A percentile compares a stretch with the other conserved stretches of the same genome.
Evolutionary conservation across 2,329 filamentous ascomycete species (phyloP).

Genomic region (Fusarium zealandicum): DNA sequence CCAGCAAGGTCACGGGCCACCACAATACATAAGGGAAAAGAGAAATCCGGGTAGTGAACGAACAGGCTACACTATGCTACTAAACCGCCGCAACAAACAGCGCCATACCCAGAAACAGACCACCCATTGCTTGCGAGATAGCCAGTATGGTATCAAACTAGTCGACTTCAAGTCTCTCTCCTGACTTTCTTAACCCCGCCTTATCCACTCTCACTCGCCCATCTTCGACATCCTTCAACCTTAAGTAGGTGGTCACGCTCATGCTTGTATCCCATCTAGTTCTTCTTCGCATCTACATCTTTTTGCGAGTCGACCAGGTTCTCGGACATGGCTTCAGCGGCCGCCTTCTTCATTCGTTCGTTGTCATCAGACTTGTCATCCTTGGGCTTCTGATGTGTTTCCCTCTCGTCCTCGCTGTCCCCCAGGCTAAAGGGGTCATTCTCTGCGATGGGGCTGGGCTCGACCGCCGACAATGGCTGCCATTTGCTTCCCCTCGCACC

Average conservation of each 20-base stretch:
- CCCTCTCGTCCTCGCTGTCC: constrained; percentile 93
- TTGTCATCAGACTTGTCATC: constrained; percentile 62
- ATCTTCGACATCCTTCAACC: not conserved
- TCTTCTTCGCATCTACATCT: constrained; percentile 46
- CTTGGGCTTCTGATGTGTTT: constrained; percentile 61
- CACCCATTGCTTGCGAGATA: constrained; percentile 13
- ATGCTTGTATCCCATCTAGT: constrained; percentile 28
- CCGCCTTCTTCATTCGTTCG: constrained; percentile 71
- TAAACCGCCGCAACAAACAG: constrained; percentile 18
- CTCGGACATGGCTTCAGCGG: constrained; percentile 67
- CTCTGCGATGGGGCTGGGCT: constrained; percentile 83
- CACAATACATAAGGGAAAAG: constrained; percentile 2
- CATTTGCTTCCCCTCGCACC: constrained; percentile 86
- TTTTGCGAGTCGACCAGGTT: constrained; percentile 55
- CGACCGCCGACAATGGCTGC: constrained; percentile 86
- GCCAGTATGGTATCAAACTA: constrained; percentile 13
- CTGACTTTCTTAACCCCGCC: constrained; percentile 4
- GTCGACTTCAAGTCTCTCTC: constrained; percentile 12
- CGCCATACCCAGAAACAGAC: constrained; percentile 22
- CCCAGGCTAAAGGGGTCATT: constrained; percentile 97
- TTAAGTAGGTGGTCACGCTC: not conserved
- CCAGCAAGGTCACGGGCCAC: not conserved
- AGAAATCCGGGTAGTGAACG: constrained; percentile 16
- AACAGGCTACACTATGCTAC: constrained; percentile 37
- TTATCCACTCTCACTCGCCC: not conserved